These are phyloP conservation scores for Cadophora gregata DNA, from an alignment of 2,329 filamentous ascomycete species.

Conservation along the genomic window DNA sequence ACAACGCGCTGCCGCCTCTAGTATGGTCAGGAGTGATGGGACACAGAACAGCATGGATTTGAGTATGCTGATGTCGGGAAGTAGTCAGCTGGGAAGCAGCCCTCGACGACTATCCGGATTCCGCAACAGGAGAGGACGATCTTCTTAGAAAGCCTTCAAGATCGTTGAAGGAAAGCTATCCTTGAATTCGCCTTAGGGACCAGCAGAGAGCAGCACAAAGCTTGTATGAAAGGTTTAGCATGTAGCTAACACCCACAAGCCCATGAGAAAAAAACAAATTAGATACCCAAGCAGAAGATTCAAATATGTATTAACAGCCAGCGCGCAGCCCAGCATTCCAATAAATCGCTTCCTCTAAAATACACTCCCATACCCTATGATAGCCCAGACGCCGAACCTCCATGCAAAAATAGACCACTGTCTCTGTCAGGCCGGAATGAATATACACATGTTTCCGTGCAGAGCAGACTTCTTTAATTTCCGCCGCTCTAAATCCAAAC, in stretches of 20 bases:
- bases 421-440: background rate
- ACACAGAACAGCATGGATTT: conserved; percentile 45
- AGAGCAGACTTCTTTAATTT: background rate
- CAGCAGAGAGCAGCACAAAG: background rate
- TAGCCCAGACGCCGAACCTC: conserved; percentile 16
- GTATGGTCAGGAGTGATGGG: conserved; percentile 45
- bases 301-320: conserved; percentile 17
- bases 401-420: background rate
- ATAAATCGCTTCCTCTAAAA: background rate
- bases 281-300: conserved; percentile 8
- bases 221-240: background rate
- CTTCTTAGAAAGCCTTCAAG: background rate
- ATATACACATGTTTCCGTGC: background rate
- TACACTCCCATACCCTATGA: background rate
- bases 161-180: background rate
- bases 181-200: too few relatives aligned
- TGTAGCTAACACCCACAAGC: background rate
- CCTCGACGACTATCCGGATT: conserved; percentile 29
- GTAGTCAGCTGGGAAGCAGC: conserved; percentile 42
- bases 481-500: conserved; percentile 77
- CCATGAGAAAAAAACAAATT: background rate
- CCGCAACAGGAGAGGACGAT: conserved; percentile 7
- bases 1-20: conserved; percentile 30
- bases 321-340: conserved; percentile 3
- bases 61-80: conserved; percentile 38